Base-by-base conservation (phyloP, 805 yeast species). In the Candida fluviatilis region DNA sequence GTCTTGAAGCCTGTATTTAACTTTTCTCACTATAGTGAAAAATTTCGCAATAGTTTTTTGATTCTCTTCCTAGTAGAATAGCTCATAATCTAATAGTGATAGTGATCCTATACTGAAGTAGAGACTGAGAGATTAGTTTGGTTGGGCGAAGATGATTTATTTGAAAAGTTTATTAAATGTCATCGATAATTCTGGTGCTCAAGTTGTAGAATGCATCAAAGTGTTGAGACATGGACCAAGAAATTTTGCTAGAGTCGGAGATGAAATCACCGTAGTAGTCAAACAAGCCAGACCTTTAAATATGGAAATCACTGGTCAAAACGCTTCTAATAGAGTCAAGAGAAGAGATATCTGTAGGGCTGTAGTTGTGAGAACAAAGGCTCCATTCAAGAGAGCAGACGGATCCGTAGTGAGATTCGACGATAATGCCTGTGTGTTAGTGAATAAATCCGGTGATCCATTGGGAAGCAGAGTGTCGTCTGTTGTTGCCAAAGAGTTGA, bases 261-360 rank as follows among this genome's bases (percentile, higher is more conserved):
- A 93, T 63, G 84, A 82, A 60, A 84, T 93, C 46, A 95, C 93
- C 7, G 95, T 88, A 38, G 99, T 93, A 43, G 91, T 93, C 36
- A 90, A 90, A 61, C 84, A 87, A 61, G 95, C 97, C 31, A 79
- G 78, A 55, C 91, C 96, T 11, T 61, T 84, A 44, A 74, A 81
- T 34, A 75, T 81, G 31, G 82, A 77, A 45, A 74, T 83, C 42
- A 75, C 88, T 1, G 95, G 93, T 48, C 81, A 84, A 31, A 67
- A 82, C 1, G 82, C 83, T 24, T 73, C 81, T 28, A 85, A 84
- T 60, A 70, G 91, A 60, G 96, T 91, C 30, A 87, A 90, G 62
- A 83, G 93, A 66, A 95, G 97, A 51, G 99, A 93, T 57, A 87
- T 93, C 38, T 84, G 93, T 42, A 91, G 95, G 55, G 99, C 97